These are phyloP conservation scores for Xylariaceae sp. DNA, from an alignment of 2,329 filamentous ascomycete species.

Conservation along the genomic window DNA sequence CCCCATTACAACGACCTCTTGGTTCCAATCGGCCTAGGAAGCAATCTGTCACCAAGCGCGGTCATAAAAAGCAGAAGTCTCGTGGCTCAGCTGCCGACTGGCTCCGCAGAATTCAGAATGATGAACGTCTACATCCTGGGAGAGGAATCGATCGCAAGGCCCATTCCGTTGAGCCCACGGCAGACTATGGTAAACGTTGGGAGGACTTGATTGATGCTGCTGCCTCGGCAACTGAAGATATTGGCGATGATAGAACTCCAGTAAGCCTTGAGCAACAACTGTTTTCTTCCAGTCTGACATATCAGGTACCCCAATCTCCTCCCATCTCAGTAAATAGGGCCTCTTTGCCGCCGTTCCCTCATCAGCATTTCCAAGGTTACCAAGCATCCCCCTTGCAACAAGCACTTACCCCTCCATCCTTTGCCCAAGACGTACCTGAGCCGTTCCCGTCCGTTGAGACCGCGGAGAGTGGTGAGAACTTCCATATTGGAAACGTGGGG, in stretches of 20 bases:
- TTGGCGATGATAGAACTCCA: constrained; percentile 86
- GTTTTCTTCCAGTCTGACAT: constrained; percentile 43
- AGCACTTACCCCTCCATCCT: constrained; percentile 78
- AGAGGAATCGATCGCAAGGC: constrained; percentile 71
- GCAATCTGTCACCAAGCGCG: constrained; percentile 78
- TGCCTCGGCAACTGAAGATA: constrained; percentile 84
- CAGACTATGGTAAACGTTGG: constrained; percentile 85
- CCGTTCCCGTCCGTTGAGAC: constrained; percentile 89
- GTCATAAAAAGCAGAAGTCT: constrained; percentile 77
- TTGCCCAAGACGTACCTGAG: constrained; percentile 63
- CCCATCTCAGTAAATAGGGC: constrained; percentile 60
- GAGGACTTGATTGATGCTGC: constrained; percentile 93
- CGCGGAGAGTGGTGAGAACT: constrained; percentile 66
- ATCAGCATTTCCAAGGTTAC: constrained; percentile 66
- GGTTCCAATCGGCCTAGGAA: constrained; percentile 74
- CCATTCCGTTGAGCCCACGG: constrained; percentile 78
- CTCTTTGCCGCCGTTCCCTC: constrained; percentile 57
- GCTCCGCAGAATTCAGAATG: constrained; percentile 54
- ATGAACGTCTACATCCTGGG: constrained; percentile 60
- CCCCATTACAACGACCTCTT: constrained; percentile 71
- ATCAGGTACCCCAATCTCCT: constrained; percentile 61
- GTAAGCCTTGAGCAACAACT: constrained; percentile 52
- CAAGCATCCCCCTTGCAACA: constrained; percentile 89
- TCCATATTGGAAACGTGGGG: constrained; percentile 64
- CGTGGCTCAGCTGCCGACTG: constrained; percentile 65